These are phyloP conservation scores for Microbotryum intermedium DNA, from an alignment of 1,284 basidiomycete species.

Conservation along the genomic window DNA sequence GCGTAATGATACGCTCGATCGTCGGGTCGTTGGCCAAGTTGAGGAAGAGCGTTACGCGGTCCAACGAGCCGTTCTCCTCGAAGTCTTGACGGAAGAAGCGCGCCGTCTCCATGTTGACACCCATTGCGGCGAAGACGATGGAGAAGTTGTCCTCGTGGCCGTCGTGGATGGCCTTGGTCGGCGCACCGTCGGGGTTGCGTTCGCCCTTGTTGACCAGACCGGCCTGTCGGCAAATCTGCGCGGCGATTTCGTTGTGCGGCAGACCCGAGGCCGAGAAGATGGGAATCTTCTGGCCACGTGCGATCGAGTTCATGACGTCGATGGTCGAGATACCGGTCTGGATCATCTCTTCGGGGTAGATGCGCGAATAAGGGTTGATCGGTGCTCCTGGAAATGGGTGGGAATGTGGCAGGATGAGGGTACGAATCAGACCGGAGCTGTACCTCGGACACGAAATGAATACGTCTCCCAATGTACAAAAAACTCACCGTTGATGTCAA, in stretches of 20 bases:
- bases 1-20: conserved; percentile 99
- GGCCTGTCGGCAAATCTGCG: conserved; percentile 98
- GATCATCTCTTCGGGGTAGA: conserved; percentile 99
- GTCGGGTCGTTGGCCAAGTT: conserved; percentile 99
- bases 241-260: conserved; percentile 99
- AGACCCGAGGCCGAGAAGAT: conserved; percentile 99
- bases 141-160: conserved; percentile 99
- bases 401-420: background rate
- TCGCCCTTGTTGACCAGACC: conserved; percentile 69
- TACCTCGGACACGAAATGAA: background rate
- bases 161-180: conserved; percentile 94
- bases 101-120: conserved; percentile 99
- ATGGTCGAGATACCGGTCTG: conserved; percentile 99
- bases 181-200: conserved; percentile 45
- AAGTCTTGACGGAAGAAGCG: conserved; percentile 99
- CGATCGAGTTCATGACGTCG: conserved; percentile 96
- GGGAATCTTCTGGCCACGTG: conserved; percentile 99
- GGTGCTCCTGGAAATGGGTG: conserved; percentile 62
- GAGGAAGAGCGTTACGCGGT: conserved; percentile 96
- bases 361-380: conserved; percentile 98
- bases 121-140: conserved; percentile 99
- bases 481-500: conserved; percentile 90
- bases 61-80: conserved; percentile 95
- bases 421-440: conserved; percentile 16
- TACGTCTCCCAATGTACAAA: background rate